Conservation (phyloP, 2,329 filamentous ascomycete genomes). For the Dryadomyces quercivorus region DNA sequence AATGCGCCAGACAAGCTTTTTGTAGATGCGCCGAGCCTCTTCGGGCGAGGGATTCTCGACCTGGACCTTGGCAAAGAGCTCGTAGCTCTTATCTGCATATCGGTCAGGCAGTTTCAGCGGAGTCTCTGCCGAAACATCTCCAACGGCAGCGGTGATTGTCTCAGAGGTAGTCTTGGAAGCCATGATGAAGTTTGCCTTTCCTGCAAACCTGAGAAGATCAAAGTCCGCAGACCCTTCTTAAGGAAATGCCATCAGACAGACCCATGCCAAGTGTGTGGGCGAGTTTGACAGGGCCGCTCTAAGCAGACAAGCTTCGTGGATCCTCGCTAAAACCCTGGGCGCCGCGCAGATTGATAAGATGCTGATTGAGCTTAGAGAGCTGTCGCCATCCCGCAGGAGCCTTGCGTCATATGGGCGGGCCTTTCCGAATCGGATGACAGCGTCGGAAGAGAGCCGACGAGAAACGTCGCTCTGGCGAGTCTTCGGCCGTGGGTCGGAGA, state of each 20-base stretch:
- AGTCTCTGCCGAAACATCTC: not conserved
- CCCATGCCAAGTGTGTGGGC: no score
- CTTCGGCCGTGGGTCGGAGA: no score
- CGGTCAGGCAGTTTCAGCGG: slow-evolving; percentile 2
- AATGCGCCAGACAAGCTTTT: slow-evolving; percentile 1
- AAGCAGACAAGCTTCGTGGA: not conserved
- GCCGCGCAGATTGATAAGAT: not conserved
- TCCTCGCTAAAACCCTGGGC: not conserved
- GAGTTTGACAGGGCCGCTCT: not conserved
- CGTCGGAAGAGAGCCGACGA: not conserved
- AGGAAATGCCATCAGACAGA: no score
- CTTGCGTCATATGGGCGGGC: not conserved
- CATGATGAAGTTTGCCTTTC: no score
- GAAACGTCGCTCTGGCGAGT: not conserved
- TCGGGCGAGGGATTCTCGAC: slow-evolving; percentile 4
- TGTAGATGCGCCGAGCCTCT: slow-evolving; percentile 1
- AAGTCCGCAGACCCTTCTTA: not conserved
- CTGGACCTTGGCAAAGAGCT: slow-evolving; percentile 3
- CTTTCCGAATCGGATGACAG: not conserved
- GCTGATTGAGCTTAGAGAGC: not conserved
- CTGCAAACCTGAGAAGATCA: not conserved
- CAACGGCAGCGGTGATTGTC: not conserved
- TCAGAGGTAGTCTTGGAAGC: not conserved
- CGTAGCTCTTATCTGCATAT: slow-evolving; percentile 7
- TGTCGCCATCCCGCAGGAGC: not conserved